phyloP scores from a whole-genome alignment of 2,329 filamentous ascomycete genomes.

The Microsporum ferrugineum region DNA sequence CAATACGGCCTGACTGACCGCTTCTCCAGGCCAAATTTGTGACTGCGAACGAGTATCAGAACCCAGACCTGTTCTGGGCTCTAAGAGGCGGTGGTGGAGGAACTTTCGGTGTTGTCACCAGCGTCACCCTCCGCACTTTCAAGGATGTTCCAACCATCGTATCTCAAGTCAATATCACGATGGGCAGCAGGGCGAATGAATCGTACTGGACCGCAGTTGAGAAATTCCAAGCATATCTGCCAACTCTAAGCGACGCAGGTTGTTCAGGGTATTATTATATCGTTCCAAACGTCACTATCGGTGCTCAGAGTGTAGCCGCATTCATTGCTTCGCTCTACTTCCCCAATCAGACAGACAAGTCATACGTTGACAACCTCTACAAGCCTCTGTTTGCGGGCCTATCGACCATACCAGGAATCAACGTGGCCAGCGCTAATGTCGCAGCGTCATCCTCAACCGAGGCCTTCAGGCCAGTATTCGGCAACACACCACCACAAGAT shows the following conservation, averaged over 20 bases:
- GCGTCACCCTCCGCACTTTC: conserved; percentile 42
- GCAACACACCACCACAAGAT: neutral
- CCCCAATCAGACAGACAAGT: conserved; percentile 3
- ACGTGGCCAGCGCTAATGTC: neutral
- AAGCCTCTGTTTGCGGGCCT: conserved; percentile 6
- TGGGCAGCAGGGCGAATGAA: conserved; percentile 7
- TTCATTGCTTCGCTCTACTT: conserved; percentile 6
- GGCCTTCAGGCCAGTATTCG: conserved; percentile 1
- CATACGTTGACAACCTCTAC: conserved; percentile 5
- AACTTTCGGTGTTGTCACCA: conserved; percentile 47
- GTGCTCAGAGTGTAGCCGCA: neutral
- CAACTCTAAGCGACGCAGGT: conserved; percentile 10
- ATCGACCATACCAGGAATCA: conserved; percentile 5
- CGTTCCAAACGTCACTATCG: conserved; percentile 6
- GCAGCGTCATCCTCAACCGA: neutral
- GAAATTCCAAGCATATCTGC: conserved; percentile 11
- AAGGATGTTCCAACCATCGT: conserved; percentile 6
- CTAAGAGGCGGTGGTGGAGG: conserved; percentile 49
- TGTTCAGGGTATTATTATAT: conserved; percentile 13
- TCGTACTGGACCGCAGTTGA: conserved; percentile 11
- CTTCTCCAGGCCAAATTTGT: conserved; percentile 36
- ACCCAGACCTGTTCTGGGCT: conserved; percentile 54
- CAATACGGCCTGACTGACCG: neutral
- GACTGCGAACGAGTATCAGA: conserved; percentile 36
- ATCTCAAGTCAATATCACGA: conserved; percentile 10